Evolutionary conservation across 345 rosid species (phyloP).

Genomic region (Euclidium syriacum): DNA sequence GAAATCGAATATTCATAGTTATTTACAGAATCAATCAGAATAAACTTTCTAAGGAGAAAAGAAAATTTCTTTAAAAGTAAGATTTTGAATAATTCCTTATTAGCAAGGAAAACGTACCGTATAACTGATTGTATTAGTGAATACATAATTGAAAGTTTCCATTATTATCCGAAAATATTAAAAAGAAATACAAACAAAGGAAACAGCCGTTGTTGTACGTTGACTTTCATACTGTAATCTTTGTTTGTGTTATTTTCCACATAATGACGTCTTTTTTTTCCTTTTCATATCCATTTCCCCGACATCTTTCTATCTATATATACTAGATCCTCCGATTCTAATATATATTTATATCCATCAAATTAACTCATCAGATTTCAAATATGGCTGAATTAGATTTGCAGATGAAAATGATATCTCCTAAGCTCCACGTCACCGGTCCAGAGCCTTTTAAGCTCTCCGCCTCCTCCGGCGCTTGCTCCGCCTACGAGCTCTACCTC

Average conservation of each 20-base stretch:
- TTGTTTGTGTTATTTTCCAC: constrained; percentile 11
- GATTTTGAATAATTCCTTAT: background rate
- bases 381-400: constrained; percentile 69
- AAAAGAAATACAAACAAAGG: background rate
- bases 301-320: background rate
- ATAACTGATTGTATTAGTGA: background rate
- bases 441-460: constrained; percentile 22
- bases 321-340: background rate
- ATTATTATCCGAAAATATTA: background rate
- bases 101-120: constrained; percentile 2
- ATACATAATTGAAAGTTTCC: background rate
- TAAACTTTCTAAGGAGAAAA: background rate
- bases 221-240: constrained; percentile 23
- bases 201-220: constrained; percentile 29
- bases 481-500: constrained; percentile 72
- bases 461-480: constrained; percentile 43
- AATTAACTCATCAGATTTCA: background rate
- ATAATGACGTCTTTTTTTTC: background rate
- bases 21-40: too few relatives aligned
- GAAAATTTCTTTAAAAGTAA: background rate
- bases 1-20: too few relatives aligned
- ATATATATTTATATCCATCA: background rate
- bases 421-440: constrained; percentile 45
- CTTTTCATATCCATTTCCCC: constrained; percentile 20
- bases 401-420: constrained; percentile 48